These are phyloP conservation scores for Boletus pseudopeckii DNA, from an alignment of 768 basidiomycete genomes.

Conservation along the genomic window DNA sequence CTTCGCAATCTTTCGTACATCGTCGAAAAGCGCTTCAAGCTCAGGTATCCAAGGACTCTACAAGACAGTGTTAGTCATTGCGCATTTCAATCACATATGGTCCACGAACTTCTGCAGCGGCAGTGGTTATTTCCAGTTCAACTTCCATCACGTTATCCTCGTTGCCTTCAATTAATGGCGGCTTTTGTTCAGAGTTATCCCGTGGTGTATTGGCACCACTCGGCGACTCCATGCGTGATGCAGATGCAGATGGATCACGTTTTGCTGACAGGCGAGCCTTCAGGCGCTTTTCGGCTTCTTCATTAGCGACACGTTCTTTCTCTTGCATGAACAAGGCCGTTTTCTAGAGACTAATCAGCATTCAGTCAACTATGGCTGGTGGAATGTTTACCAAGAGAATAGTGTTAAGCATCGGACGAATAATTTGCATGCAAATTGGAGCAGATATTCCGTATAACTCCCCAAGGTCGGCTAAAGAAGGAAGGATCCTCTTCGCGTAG, in stretches of 20 bases:
- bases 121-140: constrained; percentile 33
- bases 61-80: constrained; percentile 4
- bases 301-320: constrained; percentile 63
- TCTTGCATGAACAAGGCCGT: constrained; percentile 64
- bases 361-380: neutral
- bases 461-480: constrained; percentile 70
- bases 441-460: constrained; percentile 76
- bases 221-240: constrained; percentile 66
- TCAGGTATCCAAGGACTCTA: constrained; percentile 81
- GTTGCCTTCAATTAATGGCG: constrained; percentile 30
- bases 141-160: constrained; percentile 56
- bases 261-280: constrained; percentile 76
- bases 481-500: constrained; percentile 71
- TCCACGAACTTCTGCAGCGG: constrained; percentile 25
- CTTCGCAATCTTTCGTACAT: constrained; percentile 70
- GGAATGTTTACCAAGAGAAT: constrained; percentile 50
- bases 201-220: constrained; percentile 33
- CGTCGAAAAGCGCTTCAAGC: constrained; percentile 68
- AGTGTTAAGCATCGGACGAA: constrained; percentile 74
- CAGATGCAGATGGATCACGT: constrained; percentile 55
- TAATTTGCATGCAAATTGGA: constrained; percentile 90
- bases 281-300: constrained; percentile 77
- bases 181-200: constrained; percentile 25
- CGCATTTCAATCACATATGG: constrained; percentile 1
- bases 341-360: constrained; percentile 36